These are phyloP conservation scores for Mycena galericulata DNA, from an alignment of 768 basidiomycete species.

Conservation along the genomic window DNA sequence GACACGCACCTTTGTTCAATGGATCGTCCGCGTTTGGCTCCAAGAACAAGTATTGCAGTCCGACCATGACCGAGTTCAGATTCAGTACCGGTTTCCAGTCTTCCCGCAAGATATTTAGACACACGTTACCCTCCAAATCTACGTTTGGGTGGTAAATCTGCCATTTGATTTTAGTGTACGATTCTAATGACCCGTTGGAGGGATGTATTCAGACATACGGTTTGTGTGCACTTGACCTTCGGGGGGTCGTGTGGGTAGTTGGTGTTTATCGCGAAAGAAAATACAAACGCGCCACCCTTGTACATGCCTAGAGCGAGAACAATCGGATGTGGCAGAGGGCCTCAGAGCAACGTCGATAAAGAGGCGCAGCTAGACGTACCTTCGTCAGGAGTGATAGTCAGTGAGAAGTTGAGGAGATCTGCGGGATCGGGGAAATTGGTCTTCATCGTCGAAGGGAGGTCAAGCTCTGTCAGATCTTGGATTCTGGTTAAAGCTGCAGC, in stretches of 20 bases:
- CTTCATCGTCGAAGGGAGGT: slow-evolving; percentile 96
- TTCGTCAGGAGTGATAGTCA: slow-evolving; percentile 97
- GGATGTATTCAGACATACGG: slow-evolving; percentile 58
- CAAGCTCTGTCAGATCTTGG: slow-evolving; percentile 94
- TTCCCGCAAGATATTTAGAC: slow-evolving; percentile 97
- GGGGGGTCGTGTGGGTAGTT: slow-evolving; percentile 99
- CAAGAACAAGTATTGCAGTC: slow-evolving; percentile 96
- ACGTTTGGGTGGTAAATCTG: slow-evolving; percentile 99
- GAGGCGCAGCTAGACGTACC: slow-evolving; percentile 60
- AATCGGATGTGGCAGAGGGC: slow-evolving; percentile 2
- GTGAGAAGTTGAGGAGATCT: slow-evolving; percentile 96
- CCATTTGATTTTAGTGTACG: slow-evolving; percentile 20
- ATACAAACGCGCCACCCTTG: slow-evolving; percentile 92
- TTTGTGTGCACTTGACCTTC: slow-evolving; percentile 97
- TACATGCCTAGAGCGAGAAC: slow-evolving; percentile 83
- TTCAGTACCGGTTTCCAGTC: slow-evolving; percentile 99
- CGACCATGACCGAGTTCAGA: slow-evolving; percentile 98
- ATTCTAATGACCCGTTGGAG: background rate
- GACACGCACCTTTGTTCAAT: slow-evolving; percentile 89
- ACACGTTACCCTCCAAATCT: slow-evolving; percentile 98
- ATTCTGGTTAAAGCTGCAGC: background rate
- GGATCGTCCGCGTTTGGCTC: slow-evolving; percentile 99
- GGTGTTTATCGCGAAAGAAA: slow-evolving; percentile 96
- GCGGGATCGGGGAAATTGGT: slow-evolving; percentile 92
- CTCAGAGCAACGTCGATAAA: background rate